Evolutionary conservation across 2,329 filamentous ascomycete genomes (phyloP).

Genomic region (Diaporthe sp.): DNA sequence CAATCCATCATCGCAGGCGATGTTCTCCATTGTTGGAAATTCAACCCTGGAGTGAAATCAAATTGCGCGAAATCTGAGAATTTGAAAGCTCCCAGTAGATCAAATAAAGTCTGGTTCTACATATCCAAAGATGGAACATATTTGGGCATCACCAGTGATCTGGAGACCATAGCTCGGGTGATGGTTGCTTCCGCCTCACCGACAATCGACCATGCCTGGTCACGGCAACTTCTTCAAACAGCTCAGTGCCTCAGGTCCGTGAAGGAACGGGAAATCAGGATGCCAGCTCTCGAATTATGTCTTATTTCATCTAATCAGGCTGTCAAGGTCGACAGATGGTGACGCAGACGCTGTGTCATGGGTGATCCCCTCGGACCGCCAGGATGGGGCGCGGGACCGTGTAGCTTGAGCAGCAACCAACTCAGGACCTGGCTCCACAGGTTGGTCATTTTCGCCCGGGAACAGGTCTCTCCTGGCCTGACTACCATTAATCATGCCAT

Average conservation of each 20-base stretch:
- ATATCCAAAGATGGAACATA: too few relatives aligned
- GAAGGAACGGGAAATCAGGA: conserved; percentile 66
- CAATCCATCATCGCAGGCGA: too few relatives aligned
- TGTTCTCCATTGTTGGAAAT: too few relatives aligned
- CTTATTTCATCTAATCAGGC: conserved; percentile 62
- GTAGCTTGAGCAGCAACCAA: conserved; percentile 39
- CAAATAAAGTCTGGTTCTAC: too few relatives aligned
- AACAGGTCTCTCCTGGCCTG: conserved; percentile 53
- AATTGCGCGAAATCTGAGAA: conserved; percentile 43
- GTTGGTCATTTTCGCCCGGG: conserved; percentile 69
- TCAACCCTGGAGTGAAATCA: conserved; percentile 36
- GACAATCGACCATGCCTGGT: too few relatives aligned
- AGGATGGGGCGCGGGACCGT: conserved; percentile 46
- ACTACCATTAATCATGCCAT: too few relatives aligned
- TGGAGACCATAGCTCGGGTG: too few relatives aligned
- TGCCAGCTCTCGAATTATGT: conserved; percentile 72
- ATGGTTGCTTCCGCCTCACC: conserved; percentile 47
- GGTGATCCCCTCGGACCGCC: conserved; percentile 52
- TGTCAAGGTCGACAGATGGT: conserved; percentile 62
- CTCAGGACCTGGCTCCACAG: conserved; percentile 47
- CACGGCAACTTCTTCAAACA: too few relatives aligned
- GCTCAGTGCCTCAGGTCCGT: conserved; percentile 66
- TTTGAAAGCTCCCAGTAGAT: conserved; percentile 40
- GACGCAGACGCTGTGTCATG: conserved; percentile 39
- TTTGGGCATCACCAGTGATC: too few relatives aligned